Evolutionary conservation across 192 early-diverging fungal genomes (phyloP).

Genomic region (Rhizoclosmatium globosum): DNA sequence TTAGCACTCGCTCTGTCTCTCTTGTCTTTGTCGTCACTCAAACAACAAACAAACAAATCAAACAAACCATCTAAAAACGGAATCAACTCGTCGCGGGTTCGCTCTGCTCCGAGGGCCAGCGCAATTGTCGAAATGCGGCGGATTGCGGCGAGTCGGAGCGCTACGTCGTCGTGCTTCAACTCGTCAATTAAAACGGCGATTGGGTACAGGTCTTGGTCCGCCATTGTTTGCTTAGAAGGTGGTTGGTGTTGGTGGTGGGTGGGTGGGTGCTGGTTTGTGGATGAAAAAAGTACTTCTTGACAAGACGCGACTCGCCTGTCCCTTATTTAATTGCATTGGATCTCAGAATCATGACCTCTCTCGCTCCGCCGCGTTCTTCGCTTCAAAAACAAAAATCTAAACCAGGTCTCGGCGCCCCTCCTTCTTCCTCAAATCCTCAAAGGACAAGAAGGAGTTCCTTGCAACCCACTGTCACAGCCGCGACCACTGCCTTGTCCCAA

Average conservation of each 20-base stretch:
- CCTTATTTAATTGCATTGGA: too few relatives aligned
- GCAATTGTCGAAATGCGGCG: slow-evolving; percentile 85
- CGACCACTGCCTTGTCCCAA: neutral
- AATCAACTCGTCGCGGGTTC: slow-evolving; percentile 94
- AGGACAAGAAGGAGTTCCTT: neutral
- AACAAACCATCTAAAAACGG: slow-evolving; percentile 93
- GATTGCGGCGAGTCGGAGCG: slow-evolving; percentile 84
- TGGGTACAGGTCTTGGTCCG: slow-evolving; percentile 71
- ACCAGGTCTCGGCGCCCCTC: too few relatives aligned
- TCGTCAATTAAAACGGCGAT: slow-evolving; percentile 93
- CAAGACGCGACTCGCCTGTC: too few relatives aligned
- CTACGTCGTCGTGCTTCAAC: slow-evolving; percentile 91
- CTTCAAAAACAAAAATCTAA: too few relatives aligned
- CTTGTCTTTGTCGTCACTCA: neutral
- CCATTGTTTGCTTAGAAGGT: slow-evolving; percentile 5
- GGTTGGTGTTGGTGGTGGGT: neutral
- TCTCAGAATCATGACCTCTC: too few relatives aligned
- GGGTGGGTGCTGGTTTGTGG: too few relatives aligned
- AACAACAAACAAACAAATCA: neutral
- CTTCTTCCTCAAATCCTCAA: too few relatives aligned
- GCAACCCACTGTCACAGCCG: neutral
- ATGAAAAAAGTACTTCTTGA: too few relatives aligned
- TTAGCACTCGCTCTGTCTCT: neutral
- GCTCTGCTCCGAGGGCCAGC: slow-evolving; percentile 91
- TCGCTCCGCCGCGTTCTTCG: too few relatives aligned